Evolutionary conservation across 495 filamentous ascomycete species (phyloP).

Genomic region (Aspergillus mulundensis): DNA sequence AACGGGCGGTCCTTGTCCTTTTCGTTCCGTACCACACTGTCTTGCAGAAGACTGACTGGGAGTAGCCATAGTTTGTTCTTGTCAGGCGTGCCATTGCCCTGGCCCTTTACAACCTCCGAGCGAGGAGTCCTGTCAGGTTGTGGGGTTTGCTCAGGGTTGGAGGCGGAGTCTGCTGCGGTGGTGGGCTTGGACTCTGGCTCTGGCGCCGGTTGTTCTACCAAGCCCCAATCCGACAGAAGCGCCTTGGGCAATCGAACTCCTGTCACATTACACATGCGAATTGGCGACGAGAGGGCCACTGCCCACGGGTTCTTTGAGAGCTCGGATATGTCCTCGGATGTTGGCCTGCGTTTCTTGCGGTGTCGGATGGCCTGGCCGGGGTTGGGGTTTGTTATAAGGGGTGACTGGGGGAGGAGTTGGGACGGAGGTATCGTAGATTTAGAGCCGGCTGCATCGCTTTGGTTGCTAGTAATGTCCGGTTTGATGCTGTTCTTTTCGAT

Average conservation of each 20-base stretch:
- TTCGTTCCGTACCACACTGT: slow-evolving; percentile 16
- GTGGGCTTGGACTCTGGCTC: slow-evolving; percentile 27
- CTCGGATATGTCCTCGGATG: slow-evolving; percentile 40
- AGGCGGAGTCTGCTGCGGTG: background rate
- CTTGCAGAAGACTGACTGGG: slow-evolving; percentile 46
- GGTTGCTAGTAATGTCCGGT: slow-evolving; percentile 4
- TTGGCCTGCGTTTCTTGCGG: slow-evolving; percentile 25
- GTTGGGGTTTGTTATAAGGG: slow-evolving; percentile 24
- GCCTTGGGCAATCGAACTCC: slow-evolving; percentile 51
- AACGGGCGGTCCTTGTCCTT: slow-evolving; percentile 4
- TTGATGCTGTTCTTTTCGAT: background rate
- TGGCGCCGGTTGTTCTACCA: slow-evolving; percentile 51
- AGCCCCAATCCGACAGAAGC: slow-evolving; percentile 60
- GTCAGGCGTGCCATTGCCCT: background rate
- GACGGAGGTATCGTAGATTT: slow-evolving; percentile 23
- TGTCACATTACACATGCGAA: slow-evolving; percentile 60
- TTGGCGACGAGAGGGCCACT: slow-evolving; percentile 57
- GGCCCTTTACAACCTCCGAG: background rate
- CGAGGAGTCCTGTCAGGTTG: background rate
- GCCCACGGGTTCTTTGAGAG: slow-evolving; percentile 44
- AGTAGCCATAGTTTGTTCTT: slow-evolving; percentile 49
- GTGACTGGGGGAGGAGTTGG: slow-evolving; percentile 39
- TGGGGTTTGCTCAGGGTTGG: background rate
- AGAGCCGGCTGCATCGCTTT: background rate
- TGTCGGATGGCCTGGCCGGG: slow-evolving; percentile 14